Percentiles rank a stretch among this genome's conserved stretches.
phyloP scores from a whole-genome alignment of 352 stramenopile genomes.

The Phytopythium delawarense region DNA sequence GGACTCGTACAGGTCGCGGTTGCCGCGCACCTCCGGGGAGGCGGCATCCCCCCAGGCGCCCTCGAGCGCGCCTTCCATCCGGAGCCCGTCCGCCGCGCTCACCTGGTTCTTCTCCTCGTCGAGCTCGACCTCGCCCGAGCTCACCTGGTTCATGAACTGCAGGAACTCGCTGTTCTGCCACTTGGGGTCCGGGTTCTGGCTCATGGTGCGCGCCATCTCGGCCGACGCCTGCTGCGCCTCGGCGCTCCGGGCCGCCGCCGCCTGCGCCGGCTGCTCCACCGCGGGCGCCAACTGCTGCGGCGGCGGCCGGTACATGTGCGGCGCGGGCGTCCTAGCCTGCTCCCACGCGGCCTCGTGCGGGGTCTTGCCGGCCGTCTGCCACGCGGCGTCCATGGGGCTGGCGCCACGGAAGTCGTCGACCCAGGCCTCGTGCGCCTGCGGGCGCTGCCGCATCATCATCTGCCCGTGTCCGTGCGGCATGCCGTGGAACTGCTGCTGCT shows the following conservation, averaged over 20 bases:
- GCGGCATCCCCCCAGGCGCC: constrained; percentile 49
- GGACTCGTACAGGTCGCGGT: constrained; percentile 59
- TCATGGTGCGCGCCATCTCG: constrained; percentile 76
- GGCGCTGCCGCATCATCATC: constrained; percentile 24
- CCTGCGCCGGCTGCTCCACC: constrained; percentile 22
- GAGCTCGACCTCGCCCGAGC: constrained; percentile 63
- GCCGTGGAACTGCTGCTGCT: constrained; percentile 31
- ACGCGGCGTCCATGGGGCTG: constrained; percentile 56
- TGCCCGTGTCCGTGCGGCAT: constrained; percentile 9
- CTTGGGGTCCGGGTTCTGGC: constrained; percentile 71
- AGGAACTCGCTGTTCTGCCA: constrained; percentile 87
- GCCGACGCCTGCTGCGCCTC: constrained; percentile 51
- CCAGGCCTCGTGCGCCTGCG: constrained; percentile 45
- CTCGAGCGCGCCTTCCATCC: constrained; percentile 53
- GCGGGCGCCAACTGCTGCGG: constrained; percentile 23
- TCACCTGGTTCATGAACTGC: constrained; percentile 84
- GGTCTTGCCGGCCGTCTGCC: constrained; percentile 53
- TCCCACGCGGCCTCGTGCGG: constrained; percentile 63
- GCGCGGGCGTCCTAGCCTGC: constrained; percentile 38
- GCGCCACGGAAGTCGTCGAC: constrained; percentile 59
- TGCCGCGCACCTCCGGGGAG: constrained; percentile 35
- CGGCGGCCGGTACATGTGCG: constrained; percentile 35
- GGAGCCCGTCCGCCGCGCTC: constrained; percentile 19
- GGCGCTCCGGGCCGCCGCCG: constrained; percentile 18
- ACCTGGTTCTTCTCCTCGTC: constrained; percentile 79